These are phyloP conservation scores for Pseudogymnoascus sp. DNA, from an alignment of 2,329 filamentous ascomycete species.

Conservation along the genomic window DNA sequence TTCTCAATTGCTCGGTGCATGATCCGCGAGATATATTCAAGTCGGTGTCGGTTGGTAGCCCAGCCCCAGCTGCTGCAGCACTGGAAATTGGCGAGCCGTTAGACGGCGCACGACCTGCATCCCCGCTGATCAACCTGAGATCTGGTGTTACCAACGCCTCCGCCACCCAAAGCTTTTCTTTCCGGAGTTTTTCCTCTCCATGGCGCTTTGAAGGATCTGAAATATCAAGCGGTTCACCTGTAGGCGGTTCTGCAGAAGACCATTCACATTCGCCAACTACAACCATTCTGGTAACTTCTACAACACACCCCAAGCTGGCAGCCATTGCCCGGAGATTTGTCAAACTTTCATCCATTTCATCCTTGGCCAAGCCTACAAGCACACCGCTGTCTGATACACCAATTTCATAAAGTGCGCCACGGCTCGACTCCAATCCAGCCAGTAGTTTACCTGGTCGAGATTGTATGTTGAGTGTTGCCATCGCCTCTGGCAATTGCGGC, in stretches of 20 bases:
- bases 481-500: constrained; percentile 63
- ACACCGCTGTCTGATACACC: constrained; percentile 92
- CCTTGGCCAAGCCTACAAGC: constrained; percentile 76
- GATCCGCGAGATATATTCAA: constrained; percentile 28
- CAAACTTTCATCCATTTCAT: constrained; percentile 89
- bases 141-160: constrained; percentile 83
- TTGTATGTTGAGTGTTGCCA: constrained; percentile 33
- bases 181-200: constrained; percentile 21
- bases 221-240: constrained; percentile 13
- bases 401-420: constrained; percentile 91
- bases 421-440: constrained; percentile 82
- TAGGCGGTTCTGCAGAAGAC: constrained; percentile 27
- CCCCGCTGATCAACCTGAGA: constrained; percentile 34
- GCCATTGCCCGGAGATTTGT: constrained; percentile 84
- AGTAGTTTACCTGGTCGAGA: constrained; percentile 48
- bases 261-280: constrained; percentile 80
- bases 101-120: background rate
- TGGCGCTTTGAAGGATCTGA: constrained; percentile 20
- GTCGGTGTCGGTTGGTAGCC: background rate
- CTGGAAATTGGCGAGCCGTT: background rate
- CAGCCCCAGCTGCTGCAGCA: background rate
- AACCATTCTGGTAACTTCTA: constrained; percentile 74
- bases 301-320: constrained; percentile 76
- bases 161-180: constrained; percentile 69
- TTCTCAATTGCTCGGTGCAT: constrained; percentile 65